Conservation (phyloP, 1,139 yeast species). For the Torulaspora globosa region DNA sequence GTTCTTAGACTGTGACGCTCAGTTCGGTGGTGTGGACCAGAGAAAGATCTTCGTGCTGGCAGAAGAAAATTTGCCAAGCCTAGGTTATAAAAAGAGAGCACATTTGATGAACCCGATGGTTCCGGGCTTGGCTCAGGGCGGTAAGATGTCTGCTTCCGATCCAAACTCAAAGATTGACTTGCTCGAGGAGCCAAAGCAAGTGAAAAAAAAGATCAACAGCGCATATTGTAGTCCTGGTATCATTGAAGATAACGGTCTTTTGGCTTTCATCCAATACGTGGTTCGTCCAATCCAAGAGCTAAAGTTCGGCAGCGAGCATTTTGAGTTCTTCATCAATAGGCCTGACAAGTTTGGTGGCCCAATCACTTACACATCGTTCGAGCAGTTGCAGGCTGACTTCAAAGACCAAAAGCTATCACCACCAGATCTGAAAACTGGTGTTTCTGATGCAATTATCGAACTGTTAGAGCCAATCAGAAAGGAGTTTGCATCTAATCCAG, state of each 20-base stretch:
- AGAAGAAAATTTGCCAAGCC: slow-evolving; percentile 79
- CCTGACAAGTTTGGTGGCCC: slow-evolving; percentile 98
- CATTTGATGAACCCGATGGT: slow-evolving; percentile 99
- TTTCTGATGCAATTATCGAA: slow-evolving; percentile 73
- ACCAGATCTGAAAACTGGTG: slow-evolving; percentile 90
- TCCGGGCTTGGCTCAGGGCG: slow-evolving; percentile 95
- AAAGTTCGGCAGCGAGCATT: slow-evolving; percentile 52
- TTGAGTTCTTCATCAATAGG: slow-evolving; percentile 71
- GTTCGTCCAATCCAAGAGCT: slow-evolving; percentile 82
- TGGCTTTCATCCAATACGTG: slow-evolving; percentile 81
- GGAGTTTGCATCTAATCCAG: slow-evolving; percentile 56
- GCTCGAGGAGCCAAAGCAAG: slow-evolving; percentile 80
- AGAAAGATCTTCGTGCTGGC: slow-evolving; percentile 96
- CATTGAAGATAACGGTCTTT: slow-evolving; percentile 82
- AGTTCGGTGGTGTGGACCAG: slow-evolving; percentile 99
- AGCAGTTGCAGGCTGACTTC: slow-evolving; percentile 68
- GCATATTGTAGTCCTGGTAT: slow-evolving; percentile 97
- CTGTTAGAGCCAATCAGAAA: slow-evolving; percentile 82
- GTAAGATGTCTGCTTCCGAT: slow-evolving; percentile 98
- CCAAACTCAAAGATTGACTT: slow-evolving; percentile 96
- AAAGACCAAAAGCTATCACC: slow-evolving; percentile 75
- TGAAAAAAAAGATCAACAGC: slow-evolving; percentile 83
- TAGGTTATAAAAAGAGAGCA: slow-evolving; percentile 95
- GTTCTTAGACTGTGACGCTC: slow-evolving; percentile 82
- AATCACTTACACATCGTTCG: slow-evolving; percentile 63